Base-by-base conservation (phyloP, 345 rosid genomes). In the Linum usitatissimum region DNA sequence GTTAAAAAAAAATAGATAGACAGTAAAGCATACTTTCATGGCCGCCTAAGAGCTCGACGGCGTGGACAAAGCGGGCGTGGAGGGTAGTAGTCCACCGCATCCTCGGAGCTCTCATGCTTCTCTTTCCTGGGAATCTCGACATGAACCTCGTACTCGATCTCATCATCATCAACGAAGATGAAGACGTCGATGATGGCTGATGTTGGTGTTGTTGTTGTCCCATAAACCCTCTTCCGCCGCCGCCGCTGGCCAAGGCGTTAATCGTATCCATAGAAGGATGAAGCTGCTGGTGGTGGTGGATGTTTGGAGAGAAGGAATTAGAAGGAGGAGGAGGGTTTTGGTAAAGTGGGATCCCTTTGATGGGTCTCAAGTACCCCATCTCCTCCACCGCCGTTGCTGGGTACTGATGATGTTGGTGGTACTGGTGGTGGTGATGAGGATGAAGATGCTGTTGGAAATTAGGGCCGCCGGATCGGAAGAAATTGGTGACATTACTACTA, bases 1-100 rank as follows among this genome's bases (percentile, higher is more conserved):
- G 28, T 23, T 23, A 23, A 1, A 23, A 23, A 23, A 23, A 23
- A 23, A 23, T 36, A 53, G 45, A 55, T 62, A 65, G 49, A 59
- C 30, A 57, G 53, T 7, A 64, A 20, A 62, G 68, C 79, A 60
- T 85, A 94, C 99, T 94, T 79, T 90, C 96, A 77, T 94, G 99
- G 77, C 97, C 99, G 68, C 99, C 99, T 76, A 94, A 75, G 64
- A 94, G 81, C 84, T 94, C 96, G 68, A 94, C 97, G 34, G 97
- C 99, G 64, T 90, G 99, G 74, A 94, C 97, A 76, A 94, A 94
- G 75, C 89, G 97, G 70, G 88, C 83, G 72, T 94, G 99, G 38
- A 94, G 97, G 49, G 97, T 90, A 23, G 95, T 84, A 31, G 99
- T 94, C 99, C 99, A 94, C 67, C 99, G 82, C 91, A 87, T 87